Evolutionary conservation across 2,329 filamentous ascomycete species (phyloP).

Genomic region (Hymenoscyphus infarciens): DNA sequence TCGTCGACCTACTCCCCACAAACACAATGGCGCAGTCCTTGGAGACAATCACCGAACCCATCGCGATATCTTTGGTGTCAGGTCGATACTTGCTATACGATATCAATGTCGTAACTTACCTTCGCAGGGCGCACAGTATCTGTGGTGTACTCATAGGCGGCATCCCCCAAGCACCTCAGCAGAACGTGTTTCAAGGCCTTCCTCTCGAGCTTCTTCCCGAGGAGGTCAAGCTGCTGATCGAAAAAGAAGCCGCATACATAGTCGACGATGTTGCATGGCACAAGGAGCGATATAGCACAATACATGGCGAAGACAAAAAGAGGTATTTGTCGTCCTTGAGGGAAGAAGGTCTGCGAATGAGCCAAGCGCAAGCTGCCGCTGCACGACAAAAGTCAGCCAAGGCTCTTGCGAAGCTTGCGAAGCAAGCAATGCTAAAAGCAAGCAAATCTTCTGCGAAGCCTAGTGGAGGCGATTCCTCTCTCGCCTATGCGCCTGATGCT

Average conservation of each 20-base stretch:
- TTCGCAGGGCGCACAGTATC: constrained; percentile 78
- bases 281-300: constrained; percentile 55
- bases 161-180: constrained; percentile 86
- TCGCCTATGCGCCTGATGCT: neutral
- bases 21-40: constrained; percentile 21
- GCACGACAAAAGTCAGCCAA: constrained; percentile 27
- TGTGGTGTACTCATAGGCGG: constrained; percentile 84
- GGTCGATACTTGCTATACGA: constrained; percentile 89
- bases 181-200: constrained; percentile 88
- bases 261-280: constrained; percentile 77
- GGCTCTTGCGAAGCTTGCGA: constrained; percentile 30
- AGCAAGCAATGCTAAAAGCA: constrained; percentile 27
- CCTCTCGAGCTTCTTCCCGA: constrained; percentile 89
- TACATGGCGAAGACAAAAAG: constrained; percentile 54
- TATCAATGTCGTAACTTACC: constrained; percentile 69
- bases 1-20: neutral
- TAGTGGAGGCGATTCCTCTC: constrained; percentile 4
- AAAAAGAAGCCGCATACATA: constrained; percentile 71
- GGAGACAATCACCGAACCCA: constrained; percentile 44
- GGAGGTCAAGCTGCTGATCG: constrained; percentile 78
- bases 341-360: constrained; percentile 44
- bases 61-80: constrained; percentile 78
- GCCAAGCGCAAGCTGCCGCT: constrained; percentile 36
- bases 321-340: constrained; percentile 59
- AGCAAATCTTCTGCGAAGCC: constrained; percentile 12